A percentile compares a stretch with the other conserved stretches of the same genome.
These are phyloP conservation scores for Fusarium incarnatum DNA, from an alignment of 2,329 filamentous ascomycete genomes.

Conservation along the genomic window DNA sequence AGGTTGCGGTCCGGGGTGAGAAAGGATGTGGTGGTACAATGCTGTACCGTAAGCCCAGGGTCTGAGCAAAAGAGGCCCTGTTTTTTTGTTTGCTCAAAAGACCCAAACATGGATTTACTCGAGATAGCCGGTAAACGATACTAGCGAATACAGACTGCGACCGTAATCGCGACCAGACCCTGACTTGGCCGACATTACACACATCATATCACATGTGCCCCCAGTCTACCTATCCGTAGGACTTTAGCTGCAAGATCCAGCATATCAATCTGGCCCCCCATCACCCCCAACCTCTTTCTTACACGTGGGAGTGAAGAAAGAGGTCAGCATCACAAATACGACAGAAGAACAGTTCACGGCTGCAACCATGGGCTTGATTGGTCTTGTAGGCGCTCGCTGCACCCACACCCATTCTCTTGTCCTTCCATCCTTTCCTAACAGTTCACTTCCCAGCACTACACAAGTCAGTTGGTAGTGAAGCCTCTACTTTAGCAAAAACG, in stretches of 20 bases:
- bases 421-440: background rate
- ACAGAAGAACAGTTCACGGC: background rate
- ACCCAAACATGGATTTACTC: background rate
- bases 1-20: conserved; percentile 9
- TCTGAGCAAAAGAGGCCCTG: background rate
- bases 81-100: background rate
- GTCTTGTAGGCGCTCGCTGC: conserved; percentile 42
- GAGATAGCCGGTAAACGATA: background rate
- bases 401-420: conserved; percentile 25
- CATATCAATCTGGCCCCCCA: conserved; percentile 36
- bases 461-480: background rate
- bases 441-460: background rate
- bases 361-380: conserved; percentile 27
- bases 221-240: background rate
- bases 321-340: background rate
- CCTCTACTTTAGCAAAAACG: background rate
- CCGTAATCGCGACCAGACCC: conserved; percentile 19
- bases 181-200: background rate
- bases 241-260: conserved; percentile 28
- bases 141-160: conserved; percentile 1
- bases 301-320: conserved; percentile 32
- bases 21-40: conserved; percentile 6
- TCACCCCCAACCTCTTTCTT: conserved; percentile 23
- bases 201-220: conserved; percentile 19
- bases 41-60: background rate